phyloP scores from a whole-genome alignment of 768 basidiomycete genomes.

The Pilatotrama ljubarskyi region DNA sequence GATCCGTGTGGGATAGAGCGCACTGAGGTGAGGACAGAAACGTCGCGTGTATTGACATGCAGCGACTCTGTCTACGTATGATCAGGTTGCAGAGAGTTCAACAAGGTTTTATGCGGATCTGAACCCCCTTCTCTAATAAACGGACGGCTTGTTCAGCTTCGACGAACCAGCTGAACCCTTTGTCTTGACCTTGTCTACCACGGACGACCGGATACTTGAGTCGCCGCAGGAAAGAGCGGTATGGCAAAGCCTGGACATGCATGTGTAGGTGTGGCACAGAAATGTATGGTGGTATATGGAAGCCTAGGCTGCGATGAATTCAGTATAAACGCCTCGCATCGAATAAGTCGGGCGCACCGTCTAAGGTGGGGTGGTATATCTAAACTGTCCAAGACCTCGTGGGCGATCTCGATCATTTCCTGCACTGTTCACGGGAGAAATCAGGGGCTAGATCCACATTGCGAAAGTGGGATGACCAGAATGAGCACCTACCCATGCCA shows the following conservation, averaged over 20 bases:
- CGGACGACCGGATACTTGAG: slow-evolving; percentile 52
- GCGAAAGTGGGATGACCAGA: too few relatives aligned
- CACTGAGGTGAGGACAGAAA: neutral
- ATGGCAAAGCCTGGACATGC: slow-evolving; percentile 72
- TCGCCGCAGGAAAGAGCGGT: slow-evolving; percentile 40
- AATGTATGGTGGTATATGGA: slow-evolving; percentile 80
- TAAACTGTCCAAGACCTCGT: slow-evolving; percentile 49
- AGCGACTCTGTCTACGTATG: neutral
- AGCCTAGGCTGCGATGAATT: slow-evolving; percentile 57
- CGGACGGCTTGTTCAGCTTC: slow-evolving; percentile 59
- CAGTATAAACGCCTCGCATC: neutral
- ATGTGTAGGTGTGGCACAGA: slow-evolving; percentile 74
- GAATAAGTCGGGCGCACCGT: slow-evolving; percentile 38
- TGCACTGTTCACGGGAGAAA: slow-evolving; percentile 36
- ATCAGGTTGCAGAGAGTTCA: slow-evolving; percentile 22
- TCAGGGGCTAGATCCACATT: slow-evolving; percentile 16
- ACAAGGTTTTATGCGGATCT: slow-evolving; percentile 53
- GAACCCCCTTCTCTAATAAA: slow-evolving; percentile 56
- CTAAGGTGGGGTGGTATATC: slow-evolving; percentile 44
- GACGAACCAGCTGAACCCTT: slow-evolving; percentile 75
- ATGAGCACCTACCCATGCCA: slow-evolving; percentile 46
- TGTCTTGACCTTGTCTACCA: slow-evolving; percentile 39
- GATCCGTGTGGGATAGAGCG: neutral
- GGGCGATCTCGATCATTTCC: slow-evolving; percentile 52
- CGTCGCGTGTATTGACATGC: neutral